Evolutionary conservation across 2,329 filamentous ascomycete genomes (phyloP), one percentile per base, ranked within the genome.

Genomic region (Ploettnerulaceae sp.): DNA sequence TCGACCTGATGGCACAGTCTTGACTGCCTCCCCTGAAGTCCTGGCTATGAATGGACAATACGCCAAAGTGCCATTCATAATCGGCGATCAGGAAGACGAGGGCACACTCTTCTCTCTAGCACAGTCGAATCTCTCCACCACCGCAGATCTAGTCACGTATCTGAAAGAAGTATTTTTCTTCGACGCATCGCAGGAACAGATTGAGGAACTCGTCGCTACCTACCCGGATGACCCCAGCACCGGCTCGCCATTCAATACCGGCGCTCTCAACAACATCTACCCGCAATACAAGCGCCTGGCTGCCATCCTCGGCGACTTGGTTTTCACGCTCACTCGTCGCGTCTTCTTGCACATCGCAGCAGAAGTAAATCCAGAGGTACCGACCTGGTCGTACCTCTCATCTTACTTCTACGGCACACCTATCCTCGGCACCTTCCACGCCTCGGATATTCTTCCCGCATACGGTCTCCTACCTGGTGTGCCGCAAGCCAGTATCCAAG

Each of bases 61-160:
- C 52, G 73, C 79, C 5, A 70, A 71, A 11, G 74, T 83, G 0
- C 80, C 80, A 1, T 74, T 82, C 61, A 82, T 84, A 43, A 75
- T 85, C 34, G 85, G 86, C 33, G 76, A 88, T 59, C 84, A 89
- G 64, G 85, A 90, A 68, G 86, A 91, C 60, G 86, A 91, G 65
- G 85, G 86, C 17, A 89, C 86, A 0, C 65, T 90, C 2, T 89
- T 90, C 61, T 71, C 81, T 4, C 70, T 90, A 25, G 82, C 83
- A 63, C 83, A 86, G 54, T 61, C 66, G 24, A 87, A 89, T 61
- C 68, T 90, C 40, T 85, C 77, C 7, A 83, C 73, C 1, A 78
- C 73, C 0, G 66, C 67, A 1, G 66, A 79, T 5, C 56, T 90
- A 0, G 71, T 79, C 25, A 67, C 73, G 14, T 91, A 91, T 59